Base-by-base conservation (phyloP, 805 yeast genomes). In the Wickerhamiella lipophila region DNA sequence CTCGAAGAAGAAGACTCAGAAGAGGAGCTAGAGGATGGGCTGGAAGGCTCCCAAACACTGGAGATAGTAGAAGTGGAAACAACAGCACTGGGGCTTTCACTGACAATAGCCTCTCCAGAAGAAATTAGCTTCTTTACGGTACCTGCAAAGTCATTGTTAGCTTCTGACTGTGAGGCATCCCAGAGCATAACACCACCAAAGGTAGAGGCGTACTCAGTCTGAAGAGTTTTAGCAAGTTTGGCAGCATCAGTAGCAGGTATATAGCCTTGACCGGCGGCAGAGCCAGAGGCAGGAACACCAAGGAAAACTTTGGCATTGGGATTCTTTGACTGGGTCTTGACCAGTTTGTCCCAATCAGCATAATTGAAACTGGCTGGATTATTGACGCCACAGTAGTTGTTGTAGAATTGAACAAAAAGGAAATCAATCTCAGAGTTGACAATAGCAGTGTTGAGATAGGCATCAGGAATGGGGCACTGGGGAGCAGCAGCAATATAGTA, bases 131-230 rank as follows among this genome's bases (percentile, higher is more conserved):
- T 52, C 62, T 77, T 78, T 56, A 77, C 65, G 22, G 67, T 67
- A 25, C 63, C 65, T 9, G 74, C 72, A 53, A 73, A 75, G 30
- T 71, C 61, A 34, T 71, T 76, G 52, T 74, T 69, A 51, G 70
- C 67, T 60, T 73, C 71, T 13, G 75, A 74, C 54, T 75, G 76
- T 8, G 81, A 70, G n/a, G 85, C 82, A 58, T 87, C 95, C 95
- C 96, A 86, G 55, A 85, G 67, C 72, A 81, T 76, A 55, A 86
- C 75, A 27, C 84, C 80, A 18, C 81, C 79, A 53, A 86, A 74
- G 49, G 74, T 69, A 2, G 70, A 39, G 6, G 29, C 19, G 50
- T 53, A 61, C 42, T 51, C 49, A 36, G 47, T 32, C 47, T 59
- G 56, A 13, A 45, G 48, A 21, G 32, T 41, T 13, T 48, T 22